Percentiles rank a stretch among this genome's conserved stretches.
Conservation (phyloP, 768 basidiomycete species). For the Paxillus involutus region DNA sequence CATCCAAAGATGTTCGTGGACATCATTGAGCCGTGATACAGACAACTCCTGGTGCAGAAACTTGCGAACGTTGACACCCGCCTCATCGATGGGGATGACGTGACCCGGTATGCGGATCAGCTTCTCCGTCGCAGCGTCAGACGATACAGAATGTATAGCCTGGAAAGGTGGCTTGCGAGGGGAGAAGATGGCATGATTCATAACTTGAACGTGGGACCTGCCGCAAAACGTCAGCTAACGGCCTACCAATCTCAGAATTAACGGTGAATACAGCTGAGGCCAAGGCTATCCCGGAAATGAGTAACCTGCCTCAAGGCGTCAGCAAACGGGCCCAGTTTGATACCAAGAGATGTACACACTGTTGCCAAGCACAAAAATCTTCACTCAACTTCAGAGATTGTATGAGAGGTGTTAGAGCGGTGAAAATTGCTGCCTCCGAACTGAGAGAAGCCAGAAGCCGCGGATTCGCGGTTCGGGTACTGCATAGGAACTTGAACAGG, state of each 20-base stretch:
- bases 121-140: not conserved
- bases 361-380: not conserved
- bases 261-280: not conserved
- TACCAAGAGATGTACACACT: not conserved
- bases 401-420: not conserved
- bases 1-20: slow-evolving; percentile 11
- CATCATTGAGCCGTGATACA: not conserved
- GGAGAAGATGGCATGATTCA: not conserved
- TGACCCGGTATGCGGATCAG: slow-evolving; percentile 3
- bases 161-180: slow-evolving; percentile 1
- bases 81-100: not conserved
- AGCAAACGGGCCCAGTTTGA: not conserved
- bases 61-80: not conserved
- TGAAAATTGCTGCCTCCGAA: too few species aligned
- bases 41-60: slow-evolving; percentile 4
- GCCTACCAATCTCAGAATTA: not conserved
- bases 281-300: not conserved
- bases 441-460: too few species aligned
- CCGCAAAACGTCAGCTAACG: not conserved
- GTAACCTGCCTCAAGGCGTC: not conserved
- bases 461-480: too few species aligned
- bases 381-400: not conserved
- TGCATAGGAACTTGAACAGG: too few species aligned
- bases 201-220: not conserved
- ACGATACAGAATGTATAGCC: not conserved